Base-by-base conservation (phyloP, 176 grass and related monocot species). In the Alopecurus myosuroides region DNA sequence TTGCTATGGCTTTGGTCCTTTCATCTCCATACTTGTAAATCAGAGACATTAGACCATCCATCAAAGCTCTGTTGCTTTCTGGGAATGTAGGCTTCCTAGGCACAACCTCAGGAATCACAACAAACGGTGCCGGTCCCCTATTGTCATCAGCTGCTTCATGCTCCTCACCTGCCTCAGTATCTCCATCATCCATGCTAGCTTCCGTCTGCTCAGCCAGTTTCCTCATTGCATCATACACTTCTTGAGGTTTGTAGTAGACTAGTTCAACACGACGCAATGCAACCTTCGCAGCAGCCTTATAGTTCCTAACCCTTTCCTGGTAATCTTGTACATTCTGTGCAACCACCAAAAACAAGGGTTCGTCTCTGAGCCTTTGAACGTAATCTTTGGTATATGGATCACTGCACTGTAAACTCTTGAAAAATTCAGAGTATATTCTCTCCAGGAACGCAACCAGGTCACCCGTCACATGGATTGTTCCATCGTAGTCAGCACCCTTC, bases 251-350 rank as follows among this genome's bases (percentile, higher is more conserved):
- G 83, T 98, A 98, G 86, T 98, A 98, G 23, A 98, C 79, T 41
- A 98, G 51, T 71, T 98, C 93, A 60, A 95, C 93, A 79, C 89
- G 85, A 49, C 89, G 87, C 29, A 98, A 26, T 40, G 93, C 96
- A 76, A 98, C 89, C 70, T 91, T 95, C 4, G 96, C 88, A 74
- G 93, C 91, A 84, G 96, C 91, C 81, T 88, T 95, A n/a, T 83
- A 84, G 81, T 95, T 94, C 33, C 52, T 80, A 77, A 92, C 82
- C 26, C 83, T 85, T 75, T 94, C 91, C 37, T 95, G 85, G 48
- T 98, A 98, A 52, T 95, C 89, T 74, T 98, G 96, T 64, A 95
- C 91, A 82, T 98, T 98, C 76, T 95, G 93, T 46, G 96, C 96
- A 60, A 95, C 88, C 67, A 98, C 93, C 83, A 95, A 70, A 88